Evolutionary conservation across 331 rosid genomes (phyloP).

Genomic region (Telfairia occidentalis): DNA sequence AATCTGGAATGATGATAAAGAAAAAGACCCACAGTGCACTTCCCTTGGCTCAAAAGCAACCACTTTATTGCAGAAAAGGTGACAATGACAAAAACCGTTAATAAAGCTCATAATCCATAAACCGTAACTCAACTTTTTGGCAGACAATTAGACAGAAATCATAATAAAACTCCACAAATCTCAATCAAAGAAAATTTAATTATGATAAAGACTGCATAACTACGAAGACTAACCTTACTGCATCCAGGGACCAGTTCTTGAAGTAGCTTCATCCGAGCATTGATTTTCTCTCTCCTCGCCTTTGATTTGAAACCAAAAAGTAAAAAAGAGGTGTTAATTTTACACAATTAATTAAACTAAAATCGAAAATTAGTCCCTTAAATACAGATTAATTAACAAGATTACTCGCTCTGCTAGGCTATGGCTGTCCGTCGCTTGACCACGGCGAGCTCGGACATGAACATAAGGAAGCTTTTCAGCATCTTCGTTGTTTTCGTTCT

Average conservation of each 20-base stretch:
- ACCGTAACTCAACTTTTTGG: conserved; percentile 39
- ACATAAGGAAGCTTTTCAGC: conserved; percentile 76
- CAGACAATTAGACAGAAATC: conserved; percentile 29
- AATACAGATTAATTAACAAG: not conserved
- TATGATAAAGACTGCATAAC: conserved; percentile 20
- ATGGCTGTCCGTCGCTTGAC: conserved; percentile 97
- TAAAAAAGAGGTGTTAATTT: not conserved
- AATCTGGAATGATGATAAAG: conserved; percentile 17
- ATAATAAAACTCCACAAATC: conserved; percentile 20
- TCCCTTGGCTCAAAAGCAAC: conserved; percentile 51
- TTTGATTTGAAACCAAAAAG: conserved; percentile 21
- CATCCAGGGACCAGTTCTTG: conserved; percentile 99
- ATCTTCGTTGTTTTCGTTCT: conserved; percentile 45
- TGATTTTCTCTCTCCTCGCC: conserved; percentile 99
- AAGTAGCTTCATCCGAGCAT: conserved; percentile 92
- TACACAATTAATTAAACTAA: not conserved
- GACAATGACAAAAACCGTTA: conserved; percentile 42
- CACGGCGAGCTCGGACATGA: conserved; percentile 98
- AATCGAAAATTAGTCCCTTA: not conserved
- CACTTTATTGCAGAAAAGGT: conserved; percentile 31
- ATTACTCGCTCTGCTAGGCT: conserved; percentile 94
- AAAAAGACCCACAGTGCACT: conserved; percentile 24
- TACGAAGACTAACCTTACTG: conserved; percentile 51
- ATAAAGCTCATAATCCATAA: conserved; percentile 23
- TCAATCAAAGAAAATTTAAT: conserved; percentile 20